Percentiles rank a stretch among this genome's conserved stretches.
Evolutionary conservation across 2,329 filamentous ascomycete species (phyloP).

Genomic region (Calonectria fujianensis): DNA sequence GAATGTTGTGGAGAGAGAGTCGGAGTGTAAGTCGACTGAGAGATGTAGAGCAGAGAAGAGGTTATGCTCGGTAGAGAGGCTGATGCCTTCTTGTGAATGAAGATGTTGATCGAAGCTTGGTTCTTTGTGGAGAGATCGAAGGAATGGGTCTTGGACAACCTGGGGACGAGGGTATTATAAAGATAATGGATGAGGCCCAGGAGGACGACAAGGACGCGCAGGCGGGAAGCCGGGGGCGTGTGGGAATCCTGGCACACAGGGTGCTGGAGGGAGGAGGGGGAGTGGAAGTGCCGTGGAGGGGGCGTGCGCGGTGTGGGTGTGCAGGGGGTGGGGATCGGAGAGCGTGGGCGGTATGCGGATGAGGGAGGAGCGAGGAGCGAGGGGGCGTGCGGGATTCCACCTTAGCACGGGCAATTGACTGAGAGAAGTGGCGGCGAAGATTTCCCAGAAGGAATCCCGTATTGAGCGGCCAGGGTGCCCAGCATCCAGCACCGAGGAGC

Average conservation of each 20-base stretch:
- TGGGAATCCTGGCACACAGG: slow-evolving; percentile 41
- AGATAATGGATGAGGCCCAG: slow-evolving; percentile 49
- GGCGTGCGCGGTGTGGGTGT: slow-evolving; percentile 42
- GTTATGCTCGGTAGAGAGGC: slow-evolving; percentile 40
- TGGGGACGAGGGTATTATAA: slow-evolving; percentile 55
- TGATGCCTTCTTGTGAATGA: slow-evolving; percentile 40
- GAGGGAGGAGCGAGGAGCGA: slow-evolving; percentile 2
- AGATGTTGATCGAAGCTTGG: slow-evolving; percentile 44
- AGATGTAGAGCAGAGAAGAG: slow-evolving; percentile 45
- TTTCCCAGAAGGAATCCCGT: slow-evolving; percentile 42
- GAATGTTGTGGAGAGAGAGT: slow-evolving; percentile 49
- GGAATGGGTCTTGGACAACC: slow-evolving; percentile 47
- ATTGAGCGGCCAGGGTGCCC: background rate
- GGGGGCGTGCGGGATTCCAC: background rate
- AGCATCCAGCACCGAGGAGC: slow-evolving; percentile 10
- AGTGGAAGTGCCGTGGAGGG: slow-evolving; percentile 39
- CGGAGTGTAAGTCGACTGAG: slow-evolving; percentile 38
- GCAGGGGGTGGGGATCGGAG: slow-evolving; percentile 31
- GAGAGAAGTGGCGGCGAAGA: slow-evolving; percentile 43
- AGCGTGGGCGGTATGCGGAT: slow-evolving; percentile 28
- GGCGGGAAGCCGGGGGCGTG: slow-evolving; percentile 51
- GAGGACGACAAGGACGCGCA: slow-evolving; percentile 49
- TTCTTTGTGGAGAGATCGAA: slow-evolving; percentile 48
- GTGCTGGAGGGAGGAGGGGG: slow-evolving; percentile 37
- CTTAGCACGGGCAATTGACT: slow-evolving; percentile 22